These are phyloP conservation scores for Marchantia paleacea DNA, from an alignment of 225 moss, liverwort and hornwort species.

Conservation along the genomic window DNA sequence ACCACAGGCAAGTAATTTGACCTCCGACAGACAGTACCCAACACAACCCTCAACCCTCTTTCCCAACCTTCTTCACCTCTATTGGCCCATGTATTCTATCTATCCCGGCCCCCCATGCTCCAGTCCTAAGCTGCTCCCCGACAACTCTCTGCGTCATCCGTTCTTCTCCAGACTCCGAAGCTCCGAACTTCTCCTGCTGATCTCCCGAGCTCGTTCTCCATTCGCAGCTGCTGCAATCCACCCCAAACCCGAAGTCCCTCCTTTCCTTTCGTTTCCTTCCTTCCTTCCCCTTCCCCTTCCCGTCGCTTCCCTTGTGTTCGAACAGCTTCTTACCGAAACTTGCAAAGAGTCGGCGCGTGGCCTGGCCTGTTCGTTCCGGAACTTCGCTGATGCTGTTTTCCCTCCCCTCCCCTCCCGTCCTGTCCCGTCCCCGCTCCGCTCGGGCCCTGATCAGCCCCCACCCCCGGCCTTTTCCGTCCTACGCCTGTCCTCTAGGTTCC, in stretches of 20 bases:
- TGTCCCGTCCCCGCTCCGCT: not conserved
- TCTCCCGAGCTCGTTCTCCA: slow-evolving; percentile 4
- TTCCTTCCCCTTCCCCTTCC: not conserved
- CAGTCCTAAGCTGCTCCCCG: not conserved
- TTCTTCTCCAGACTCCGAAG: not conserved
- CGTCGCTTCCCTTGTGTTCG: not conserved
- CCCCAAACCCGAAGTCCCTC: not conserved
- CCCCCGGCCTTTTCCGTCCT: not conserved
- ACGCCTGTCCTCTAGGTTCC: not conserved
- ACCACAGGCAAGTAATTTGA: not conserved
- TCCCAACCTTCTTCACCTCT: not conserved
- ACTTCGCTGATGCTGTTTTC: not conserved
- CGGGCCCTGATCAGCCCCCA: not conserved
- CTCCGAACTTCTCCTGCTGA: not conserved
- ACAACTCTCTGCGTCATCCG: not conserved
- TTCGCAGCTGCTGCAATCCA: not conserved
- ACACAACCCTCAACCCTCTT: not conserved
- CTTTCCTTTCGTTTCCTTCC: not conserved
- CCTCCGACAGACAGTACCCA: not conserved
- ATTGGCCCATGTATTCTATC: not conserved
- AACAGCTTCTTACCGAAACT: not conserved
- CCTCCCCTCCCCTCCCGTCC: not conserved
- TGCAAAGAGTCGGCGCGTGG: slow-evolving; percentile 19
- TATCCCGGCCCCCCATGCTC: not conserved
- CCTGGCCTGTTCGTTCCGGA: not conserved